These are phyloP conservation scores for Medicago ruthenica DNA, from an alignment of 306 rosid genomes.

Conservation along the genomic window DNA sequence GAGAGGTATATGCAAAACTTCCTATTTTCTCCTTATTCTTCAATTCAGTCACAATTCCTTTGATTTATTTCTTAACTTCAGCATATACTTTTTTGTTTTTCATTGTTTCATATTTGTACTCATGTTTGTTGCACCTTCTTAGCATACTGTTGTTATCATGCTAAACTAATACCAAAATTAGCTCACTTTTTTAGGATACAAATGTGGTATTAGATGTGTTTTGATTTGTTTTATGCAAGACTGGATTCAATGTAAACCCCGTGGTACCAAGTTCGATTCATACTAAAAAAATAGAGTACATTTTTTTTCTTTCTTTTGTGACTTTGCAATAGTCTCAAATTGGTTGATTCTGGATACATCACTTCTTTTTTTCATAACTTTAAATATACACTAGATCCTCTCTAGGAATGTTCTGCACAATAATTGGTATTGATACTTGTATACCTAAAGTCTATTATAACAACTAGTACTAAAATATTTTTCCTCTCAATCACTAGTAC, in stretches of 20 bases:
- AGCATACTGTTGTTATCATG: background rate
- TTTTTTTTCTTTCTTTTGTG: background rate
- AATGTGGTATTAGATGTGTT: background rate
- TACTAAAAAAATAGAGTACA: too few species aligned
- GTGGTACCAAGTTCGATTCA: too few species aligned
- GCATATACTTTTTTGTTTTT: background rate
- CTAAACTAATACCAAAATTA: background rate
- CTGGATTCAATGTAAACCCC: background rate
- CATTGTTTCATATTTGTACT: background rate
- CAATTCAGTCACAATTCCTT: conserved; percentile 16
- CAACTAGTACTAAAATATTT: background rate
- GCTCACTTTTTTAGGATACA: background rate
- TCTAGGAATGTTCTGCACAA: background rate
- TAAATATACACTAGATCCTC: background rate
- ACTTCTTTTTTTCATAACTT: background rate
- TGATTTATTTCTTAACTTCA: background rate
- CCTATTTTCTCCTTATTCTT: background rate
- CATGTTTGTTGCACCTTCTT: conserved; percentile 12
- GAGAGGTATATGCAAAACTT: conserved; percentile 46
- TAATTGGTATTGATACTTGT: background rate
- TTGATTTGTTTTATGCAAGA: background rate
- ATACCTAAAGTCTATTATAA: background rate
- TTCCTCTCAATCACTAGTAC: background rate
- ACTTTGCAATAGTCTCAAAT: background rate
- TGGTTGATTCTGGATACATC: background rate